Percentiles rank a stretch among this genome's conserved stretches.
These are phyloP conservation scores for Exophiala sideris DNA, from an alignment of 2,329 filamentous ascomycete species.

Conservation along the genomic window DNA sequence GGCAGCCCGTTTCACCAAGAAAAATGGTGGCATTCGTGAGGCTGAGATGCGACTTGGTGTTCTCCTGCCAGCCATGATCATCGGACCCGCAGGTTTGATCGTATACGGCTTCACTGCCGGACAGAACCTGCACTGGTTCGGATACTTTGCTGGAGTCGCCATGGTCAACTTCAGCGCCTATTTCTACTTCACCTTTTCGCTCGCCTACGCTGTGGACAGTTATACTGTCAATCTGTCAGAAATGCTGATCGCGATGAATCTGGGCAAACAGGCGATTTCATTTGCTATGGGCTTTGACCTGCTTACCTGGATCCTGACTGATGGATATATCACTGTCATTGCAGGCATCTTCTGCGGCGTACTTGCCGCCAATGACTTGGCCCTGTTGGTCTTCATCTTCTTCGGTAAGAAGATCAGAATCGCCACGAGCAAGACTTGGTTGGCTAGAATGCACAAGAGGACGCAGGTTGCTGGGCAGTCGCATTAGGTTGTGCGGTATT, in stretches of 20 bases:
- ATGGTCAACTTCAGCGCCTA: slow-evolving; percentile 51
- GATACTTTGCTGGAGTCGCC: slow-evolving; percentile 51
- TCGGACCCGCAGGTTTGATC: slow-evolving; percentile 33
- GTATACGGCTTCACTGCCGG: slow-evolving; percentile 35
- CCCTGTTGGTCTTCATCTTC: slow-evolving; percentile 49
- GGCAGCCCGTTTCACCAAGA: slow-evolving; percentile 37
- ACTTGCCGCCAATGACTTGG: slow-evolving; percentile 50
- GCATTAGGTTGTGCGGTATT: slow-evolving; percentile 23
- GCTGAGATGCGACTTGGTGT: slow-evolving; percentile 42
- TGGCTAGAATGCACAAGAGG: slow-evolving; percentile 45
- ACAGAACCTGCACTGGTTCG: slow-evolving; percentile 34
- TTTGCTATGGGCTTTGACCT: slow-evolving; percentile 53
- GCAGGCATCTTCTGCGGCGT: slow-evolving; percentile 49
- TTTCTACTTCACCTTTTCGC: slow-evolving; percentile 57
- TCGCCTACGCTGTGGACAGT: slow-evolving; percentile 60
- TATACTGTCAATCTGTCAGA: slow-evolving; percentile 59
- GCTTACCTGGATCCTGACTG: slow-evolving; percentile 49
- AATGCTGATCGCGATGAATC: slow-evolving; percentile 60
- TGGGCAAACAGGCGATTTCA: slow-evolving; percentile 56
- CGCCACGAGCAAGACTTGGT: slow-evolving; percentile 46
- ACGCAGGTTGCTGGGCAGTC: slow-evolving; percentile 35
- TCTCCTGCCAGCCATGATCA: slow-evolving; percentile 32
- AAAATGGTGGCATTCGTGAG: slow-evolving; percentile 40
- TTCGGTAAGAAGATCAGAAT: slow-evolving; percentile 51
- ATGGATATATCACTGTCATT: slow-evolving; percentile 53